A percentile compares a stretch with the other conserved stretches of the same genome.
These are phyloP conservation scores for Zasmidium citrigriseum DNA, from an alignment of 2,329 filamentous ascomycete species.

Conservation along the genomic window DNA sequence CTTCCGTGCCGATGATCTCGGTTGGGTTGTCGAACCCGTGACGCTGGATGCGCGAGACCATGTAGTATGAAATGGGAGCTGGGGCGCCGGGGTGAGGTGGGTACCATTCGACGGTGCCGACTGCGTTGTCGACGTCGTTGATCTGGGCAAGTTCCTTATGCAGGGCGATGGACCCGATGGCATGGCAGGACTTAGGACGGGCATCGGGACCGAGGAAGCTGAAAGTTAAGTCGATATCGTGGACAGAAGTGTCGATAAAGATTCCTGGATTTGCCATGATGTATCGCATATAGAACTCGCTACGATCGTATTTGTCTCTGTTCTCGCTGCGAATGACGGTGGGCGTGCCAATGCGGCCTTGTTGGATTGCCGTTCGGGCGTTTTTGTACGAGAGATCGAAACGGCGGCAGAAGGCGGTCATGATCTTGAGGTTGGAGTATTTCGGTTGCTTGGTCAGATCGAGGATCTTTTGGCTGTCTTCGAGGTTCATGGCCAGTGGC, in stretches of 20 bases:
- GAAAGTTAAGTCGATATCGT: slow-evolving; percentile 48
- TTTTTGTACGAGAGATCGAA: slow-evolving; percentile 49
- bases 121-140: slow-evolving; percentile 45
- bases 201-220: slow-evolving; percentile 44
- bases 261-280: slow-evolving; percentile 44
- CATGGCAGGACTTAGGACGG: slow-evolving; percentile 40
- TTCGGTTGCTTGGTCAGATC: slow-evolving; percentile 11
- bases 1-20: slow-evolving; percentile 43
- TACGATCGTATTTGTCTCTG: slow-evolving; percentile 41
- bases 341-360: slow-evolving; percentile 42
- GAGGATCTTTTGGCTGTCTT: slow-evolving; percentile 14
- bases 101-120: slow-evolving; percentile 45
- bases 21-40: slow-evolving; percentile 47
- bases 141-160: slow-evolving; percentile 40
- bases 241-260: slow-evolving; percentile 47
- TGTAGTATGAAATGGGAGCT: slow-evolving; percentile 45
- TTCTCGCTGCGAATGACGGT: slow-evolving; percentile 46
- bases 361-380: slow-evolving; percentile 37
- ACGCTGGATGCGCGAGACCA: slow-evolving; percentile 43
- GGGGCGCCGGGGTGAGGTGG: slow-evolving; percentile 24
- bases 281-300: slow-evolving; percentile 47
- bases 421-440: slow-evolving; percentile 39
- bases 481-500: slow-evolving; percentile 34
- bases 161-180: slow-evolving; percentile 38
- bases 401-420: slow-evolving; percentile 47